Percentiles rank a stretch among this genome's conserved stretches.
Conservation (phyloP, 192 early-diverging fungal genomes). For the Backusella circina region DNA sequence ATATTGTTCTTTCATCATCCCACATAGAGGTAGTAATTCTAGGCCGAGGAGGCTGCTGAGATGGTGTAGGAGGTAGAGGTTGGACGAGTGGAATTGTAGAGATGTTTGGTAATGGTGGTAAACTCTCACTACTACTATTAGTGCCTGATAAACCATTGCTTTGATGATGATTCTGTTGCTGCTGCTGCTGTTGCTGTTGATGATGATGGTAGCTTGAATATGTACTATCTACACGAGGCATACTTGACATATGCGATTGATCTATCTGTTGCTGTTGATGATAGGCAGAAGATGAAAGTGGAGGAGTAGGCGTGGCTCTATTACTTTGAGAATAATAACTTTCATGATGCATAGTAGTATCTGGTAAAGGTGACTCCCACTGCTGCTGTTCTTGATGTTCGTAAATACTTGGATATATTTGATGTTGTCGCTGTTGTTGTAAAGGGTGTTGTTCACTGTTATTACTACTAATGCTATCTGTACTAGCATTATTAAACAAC, state of each 20-base stretch:
- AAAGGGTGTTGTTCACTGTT: not conserved
- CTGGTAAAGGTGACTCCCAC: not conserved
- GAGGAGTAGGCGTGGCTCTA: not conserved
- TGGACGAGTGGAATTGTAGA: not conserved
- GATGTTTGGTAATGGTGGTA: not conserved
- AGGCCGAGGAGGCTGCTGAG: conserved; percentile 1
- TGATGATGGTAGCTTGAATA: not conserved
- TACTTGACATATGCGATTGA: not conserved
- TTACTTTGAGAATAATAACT: not conserved
- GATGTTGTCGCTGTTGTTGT: not conserved
- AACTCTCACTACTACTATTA: not conserved
- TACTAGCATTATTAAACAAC: not conserved
- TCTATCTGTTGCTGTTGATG: not conserved
- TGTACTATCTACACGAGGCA: not conserved
- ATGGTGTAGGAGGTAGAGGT: not conserved
- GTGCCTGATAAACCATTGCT: not conserved
- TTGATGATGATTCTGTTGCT: not conserved
- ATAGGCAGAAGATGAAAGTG: not conserved
- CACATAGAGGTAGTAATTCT: conserved; percentile 54
- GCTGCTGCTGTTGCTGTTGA: not conserved
- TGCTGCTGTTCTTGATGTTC: not conserved
- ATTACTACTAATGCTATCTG: not conserved
- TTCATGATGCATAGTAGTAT: not conserved
- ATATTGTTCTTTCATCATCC: conserved; percentile 67
- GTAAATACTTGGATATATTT: not conserved